Evolutionary conservation across 2,329 filamentous ascomycete species (phyloP), one percentile per base, ranked within the genome.

Genomic region (Fusarium caatingaense): DNA sequence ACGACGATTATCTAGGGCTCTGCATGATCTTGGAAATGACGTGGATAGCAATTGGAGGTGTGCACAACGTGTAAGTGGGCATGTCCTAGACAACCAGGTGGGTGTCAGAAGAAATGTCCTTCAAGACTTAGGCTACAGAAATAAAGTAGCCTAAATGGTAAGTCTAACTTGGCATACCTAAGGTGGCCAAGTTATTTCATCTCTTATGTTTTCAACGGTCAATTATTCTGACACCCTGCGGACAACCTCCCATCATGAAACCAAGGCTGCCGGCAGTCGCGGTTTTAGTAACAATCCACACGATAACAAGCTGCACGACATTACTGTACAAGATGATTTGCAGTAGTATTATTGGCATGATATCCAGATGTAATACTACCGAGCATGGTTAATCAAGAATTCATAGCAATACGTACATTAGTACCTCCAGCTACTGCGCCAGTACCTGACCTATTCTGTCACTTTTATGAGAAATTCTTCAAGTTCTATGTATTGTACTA

Each of bases 11-110:
- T 60, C 59, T 51, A 60, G 54, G 49, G 60, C 59, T 50, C 46
- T 64, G 64, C 53, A 68, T 49, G 27, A 68, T 64, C 59, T 54
- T 56, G 30, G 51, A 55, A 57, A 69, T 69, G 67, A 69, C 67
- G 67, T 69, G 62, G 42, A 46, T 63, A 25, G 32, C 48, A 40
- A 42, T 51, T 55, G 49, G 66, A 53, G 54, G 67, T 70, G 62
- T 69, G 62, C 34, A 64, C 42, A 15, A 53, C 41, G 20, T 48
- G 32, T 66, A 53, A 63, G 56, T 69, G 56, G 62, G 25, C 54
- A 66, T 66, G 30, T 32, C 30, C 30, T 32, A 32, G 30, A 32
- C 30, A 13, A 12, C 27, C 25, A 27, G 25, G 25, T 27, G 28
- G 28, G 28, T 30, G 7, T 15, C 28, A 30, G 6, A 30, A 30